These are phyloP conservation scores for Phytophthora melonis DNA, from an alignment of 352 stramenopile species.

Conservation along the genomic window DNA sequence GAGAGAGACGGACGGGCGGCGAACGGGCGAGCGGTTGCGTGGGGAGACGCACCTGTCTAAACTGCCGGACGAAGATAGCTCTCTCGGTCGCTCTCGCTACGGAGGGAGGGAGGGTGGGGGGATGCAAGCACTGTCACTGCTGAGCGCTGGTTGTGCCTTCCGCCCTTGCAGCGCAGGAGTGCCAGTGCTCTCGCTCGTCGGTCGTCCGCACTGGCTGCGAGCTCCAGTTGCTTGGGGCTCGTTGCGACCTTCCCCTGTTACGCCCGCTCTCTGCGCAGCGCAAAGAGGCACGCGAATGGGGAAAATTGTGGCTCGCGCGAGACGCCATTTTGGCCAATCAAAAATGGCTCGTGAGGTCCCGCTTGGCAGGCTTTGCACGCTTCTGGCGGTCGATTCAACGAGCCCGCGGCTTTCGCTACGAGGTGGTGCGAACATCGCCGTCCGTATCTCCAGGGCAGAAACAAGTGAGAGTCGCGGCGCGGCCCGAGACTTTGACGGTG, in stretches of 20 bases:
- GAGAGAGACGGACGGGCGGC: too few relatives aligned
- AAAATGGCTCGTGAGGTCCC: not conserved
- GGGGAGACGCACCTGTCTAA: not conserved
- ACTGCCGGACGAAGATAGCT: not conserved
- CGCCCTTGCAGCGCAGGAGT: slow-evolving; percentile 11
- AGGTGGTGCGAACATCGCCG: slow-evolving; percentile 2
- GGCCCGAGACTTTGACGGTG: too few relatives aligned
- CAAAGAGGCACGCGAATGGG: slow-evolving; percentile 31
- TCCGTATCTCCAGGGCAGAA: slow-evolving; percentile 38
- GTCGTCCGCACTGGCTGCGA: slow-evolving; percentile 21
- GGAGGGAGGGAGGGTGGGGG: not conserved
- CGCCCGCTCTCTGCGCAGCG: slow-evolving; percentile 16
- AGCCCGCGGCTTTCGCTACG: slow-evolving; percentile 21
- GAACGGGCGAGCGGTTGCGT: not conserved
- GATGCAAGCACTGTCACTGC: not conserved
- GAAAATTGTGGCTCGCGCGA: slow-evolving; percentile 28
- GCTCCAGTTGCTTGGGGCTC: slow-evolving; percentile 14
- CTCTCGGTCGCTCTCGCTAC: not conserved
- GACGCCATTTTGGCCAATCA: not conserved
- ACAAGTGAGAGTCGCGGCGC: slow-evolving; percentile 1
- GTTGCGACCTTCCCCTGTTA: slow-evolving; percentile 26
- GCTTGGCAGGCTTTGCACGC: too few relatives aligned
- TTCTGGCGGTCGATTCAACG: slow-evolving; percentile 17
- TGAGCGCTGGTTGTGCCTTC: slow-evolving; percentile 6
- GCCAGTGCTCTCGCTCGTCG: slow-evolving; percentile 15